A percentile compares a stretch with the other conserved stretches of the same genome.
Evolutionary conservation across 2,329 filamentous ascomycete genomes (phyloP).

Genomic region (Aspergillus piperis): DNA sequence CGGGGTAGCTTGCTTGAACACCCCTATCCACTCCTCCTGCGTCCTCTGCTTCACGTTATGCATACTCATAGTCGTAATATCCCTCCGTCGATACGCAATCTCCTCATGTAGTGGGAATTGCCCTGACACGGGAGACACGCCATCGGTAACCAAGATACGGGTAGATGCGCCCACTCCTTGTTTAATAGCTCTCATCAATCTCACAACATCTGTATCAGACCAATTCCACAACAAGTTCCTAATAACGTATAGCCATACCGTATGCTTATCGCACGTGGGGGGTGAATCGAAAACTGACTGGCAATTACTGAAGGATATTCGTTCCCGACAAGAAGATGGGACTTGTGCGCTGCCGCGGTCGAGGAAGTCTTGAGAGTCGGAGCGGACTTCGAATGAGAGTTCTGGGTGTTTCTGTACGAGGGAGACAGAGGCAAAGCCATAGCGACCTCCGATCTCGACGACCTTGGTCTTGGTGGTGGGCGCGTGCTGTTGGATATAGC

Average conservation of each 20-base stretch:
- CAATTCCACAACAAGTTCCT: slow-evolving; percentile 1
- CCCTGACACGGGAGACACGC: background rate
- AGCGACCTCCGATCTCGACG: background rate
- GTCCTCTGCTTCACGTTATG: slow-evolving; percentile 5
- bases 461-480: background rate
- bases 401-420: background rate
- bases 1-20: background rate
- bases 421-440: background rate
- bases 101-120: background rate
- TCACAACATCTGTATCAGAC: background rate
- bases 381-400: slow-evolving; percentile 1
- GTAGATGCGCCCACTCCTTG: background rate
- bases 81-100: slow-evolving; percentile 1
- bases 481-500: background rate
- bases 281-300: background rate
- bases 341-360: background rate
- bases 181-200: background rate
- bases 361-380: background rate
- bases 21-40: background rate
- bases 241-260: background rate
- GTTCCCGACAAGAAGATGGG: background rate
- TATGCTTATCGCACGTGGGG: background rate
- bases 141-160: background rate
- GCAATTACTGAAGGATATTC: background rate
- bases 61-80: slow-evolving; percentile 3